Conservation (phyloP, 140 eudicot genomes). For the Bidens hawaiensis region DNA sequence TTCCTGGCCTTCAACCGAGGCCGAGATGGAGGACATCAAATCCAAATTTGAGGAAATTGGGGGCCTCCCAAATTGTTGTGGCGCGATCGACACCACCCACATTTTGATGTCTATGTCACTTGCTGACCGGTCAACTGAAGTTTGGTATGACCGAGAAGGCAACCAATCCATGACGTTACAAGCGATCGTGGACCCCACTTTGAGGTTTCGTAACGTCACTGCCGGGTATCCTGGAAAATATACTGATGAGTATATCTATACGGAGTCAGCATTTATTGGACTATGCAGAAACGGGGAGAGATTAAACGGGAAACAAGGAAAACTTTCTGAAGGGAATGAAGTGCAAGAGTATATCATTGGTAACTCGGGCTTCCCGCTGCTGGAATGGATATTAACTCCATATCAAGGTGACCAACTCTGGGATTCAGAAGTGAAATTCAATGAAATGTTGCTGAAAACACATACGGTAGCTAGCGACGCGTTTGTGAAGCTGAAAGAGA, state of each 20-base stretch:
- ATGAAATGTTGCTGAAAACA: conserved; percentile 35
- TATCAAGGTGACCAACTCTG: conserved; percentile 33
- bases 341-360: conserved; percentile 59
- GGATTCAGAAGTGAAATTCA: conserved; percentile 33
- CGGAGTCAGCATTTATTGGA: conserved; percentile 35
- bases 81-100: conserved; percentile 64
- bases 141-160: conserved; percentile 46
- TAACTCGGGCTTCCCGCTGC: conserved; percentile 37
- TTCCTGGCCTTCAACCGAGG: conserved; percentile 53
- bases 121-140: conserved; percentile 26
- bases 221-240: conserved; percentile 63
- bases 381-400: conserved; percentile 66
- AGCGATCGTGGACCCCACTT: conserved; percentile 53
- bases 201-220: conserved; percentile 49
- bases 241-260: conserved; percentile 36
- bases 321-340: conserved; percentile 34
- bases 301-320: conserved; percentile 33
- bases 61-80: conserved; percentile 81
- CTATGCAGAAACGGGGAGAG: conserved; percentile 37
- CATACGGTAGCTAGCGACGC: conserved; percentile 50
- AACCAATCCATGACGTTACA: conserved; percentile 50
- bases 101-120: conserved; percentile 38
- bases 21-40: conserved; percentile 41
- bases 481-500: conserved; percentile 47
- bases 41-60: conserved; percentile 41